A percentile compares a stretch with the other conserved stretches of the same genome.
Conservation (phyloP, 768 basidiomycete species). For the Lactarius hengduanensis region DNA sequence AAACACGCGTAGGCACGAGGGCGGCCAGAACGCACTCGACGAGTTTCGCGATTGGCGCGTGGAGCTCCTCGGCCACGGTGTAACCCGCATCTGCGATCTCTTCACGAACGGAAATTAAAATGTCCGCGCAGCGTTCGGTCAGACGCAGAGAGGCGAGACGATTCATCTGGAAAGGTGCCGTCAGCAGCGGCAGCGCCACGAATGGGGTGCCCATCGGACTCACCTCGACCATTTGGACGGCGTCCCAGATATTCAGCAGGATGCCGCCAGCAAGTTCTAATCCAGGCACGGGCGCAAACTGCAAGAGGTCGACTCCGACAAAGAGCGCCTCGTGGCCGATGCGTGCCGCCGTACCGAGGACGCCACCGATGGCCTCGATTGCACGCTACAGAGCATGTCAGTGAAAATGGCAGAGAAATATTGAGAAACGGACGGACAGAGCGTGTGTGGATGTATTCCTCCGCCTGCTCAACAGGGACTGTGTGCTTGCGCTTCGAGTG, state of each 20-base stretch:
- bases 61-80: conserved; percentile 48
- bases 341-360: conserved; percentile 43
- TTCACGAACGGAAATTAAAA: conserved; percentile 59
- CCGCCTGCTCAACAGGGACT: conserved; percentile 34
- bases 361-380: conserved; percentile 33
- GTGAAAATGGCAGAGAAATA: neutral
- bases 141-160: conserved; percentile 65
- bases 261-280: conserved; percentile 51
- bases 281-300: conserved; percentile 57
- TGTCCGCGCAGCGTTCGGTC: conserved; percentile 69
- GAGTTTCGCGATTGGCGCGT: conserved; percentile 49
- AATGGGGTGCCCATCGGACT: neutral
- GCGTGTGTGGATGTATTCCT: conserved; percentile 34
- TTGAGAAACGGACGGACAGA: conserved; percentile 26
- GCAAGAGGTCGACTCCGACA: conserved; percentile 43
- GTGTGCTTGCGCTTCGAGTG: conserved; percentile 29
- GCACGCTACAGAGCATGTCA: conserved; percentile 30
- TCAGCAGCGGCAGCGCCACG: too few species aligned
- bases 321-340: conserved; percentile 47
- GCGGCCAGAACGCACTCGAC: conserved; percentile 44
- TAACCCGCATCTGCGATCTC: conserved; percentile 62
- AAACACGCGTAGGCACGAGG: neutral
- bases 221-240: conserved; percentile 60
- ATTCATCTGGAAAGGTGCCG: conserved; percentile 50
- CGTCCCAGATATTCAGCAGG: conserved; percentile 63